A percentile compares a stretch with the other conserved stretches of the same genome.
Conservation (phyloP, 306 rosid genomes). For the Cucurbita moschata region DNA sequence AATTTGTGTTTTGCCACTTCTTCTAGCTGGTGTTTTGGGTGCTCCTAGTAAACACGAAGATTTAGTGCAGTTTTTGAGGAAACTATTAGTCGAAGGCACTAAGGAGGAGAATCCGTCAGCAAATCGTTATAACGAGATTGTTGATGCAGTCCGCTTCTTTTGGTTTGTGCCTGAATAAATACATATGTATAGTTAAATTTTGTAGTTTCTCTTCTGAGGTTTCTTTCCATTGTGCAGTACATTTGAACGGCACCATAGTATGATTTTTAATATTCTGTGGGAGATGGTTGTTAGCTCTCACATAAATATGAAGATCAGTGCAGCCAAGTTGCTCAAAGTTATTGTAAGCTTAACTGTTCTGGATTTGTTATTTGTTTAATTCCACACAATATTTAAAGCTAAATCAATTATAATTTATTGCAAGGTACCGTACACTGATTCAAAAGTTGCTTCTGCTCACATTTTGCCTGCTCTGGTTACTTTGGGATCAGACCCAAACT, state of each 20-base stretch:
- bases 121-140: constrained; percentile 49
- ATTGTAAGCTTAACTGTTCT: constrained; percentile 40
- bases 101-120: constrained; percentile 33
- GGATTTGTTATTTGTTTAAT: constrained; percentile 10
- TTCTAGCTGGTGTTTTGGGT: constrained; percentile 83
- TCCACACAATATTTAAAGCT: constrained; percentile 16
- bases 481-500: constrained; percentile 82
- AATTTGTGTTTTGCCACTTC: constrained; percentile 77
- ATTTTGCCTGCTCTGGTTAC: constrained; percentile 91
- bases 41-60: constrained; percentile 51
- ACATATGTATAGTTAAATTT: background rate
- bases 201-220: constrained; percentile 10
- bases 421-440: constrained; percentile 74
- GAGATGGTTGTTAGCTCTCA: constrained; percentile 94
- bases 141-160: constrained; percentile 80
- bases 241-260: constrained; percentile 50
- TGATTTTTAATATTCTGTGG: constrained; percentile 81
- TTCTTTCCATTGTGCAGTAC: constrained; percentile 49
- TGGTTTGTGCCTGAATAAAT: constrained; percentile 41
- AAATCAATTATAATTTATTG: constrained; percentile 6
- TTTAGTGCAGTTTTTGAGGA: constrained; percentile 58
- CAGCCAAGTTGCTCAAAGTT: constrained; percentile 72
- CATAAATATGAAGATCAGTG: constrained; percentile 60
- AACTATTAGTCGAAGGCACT: constrained; percentile 50
- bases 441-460: constrained; percentile 83